phyloP scores from a whole-genome alignment of 257 asterid species.

The Salvia miltiorrhiza region DNA sequence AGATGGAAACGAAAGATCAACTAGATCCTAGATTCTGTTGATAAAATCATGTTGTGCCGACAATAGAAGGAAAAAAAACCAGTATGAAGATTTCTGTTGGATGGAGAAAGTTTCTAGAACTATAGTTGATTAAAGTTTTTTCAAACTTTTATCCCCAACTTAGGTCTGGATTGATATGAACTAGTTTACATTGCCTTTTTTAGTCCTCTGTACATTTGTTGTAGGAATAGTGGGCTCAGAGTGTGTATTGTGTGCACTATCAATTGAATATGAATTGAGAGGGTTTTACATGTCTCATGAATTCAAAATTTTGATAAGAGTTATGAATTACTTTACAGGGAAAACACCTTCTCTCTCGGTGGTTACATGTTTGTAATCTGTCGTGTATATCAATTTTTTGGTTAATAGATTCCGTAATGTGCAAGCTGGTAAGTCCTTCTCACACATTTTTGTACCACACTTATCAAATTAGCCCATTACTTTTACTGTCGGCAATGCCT shows the following conservation, averaged over 20 bases:
- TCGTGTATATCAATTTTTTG: background rate
- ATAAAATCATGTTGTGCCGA: background rate
- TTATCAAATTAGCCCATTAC: too few species aligned
- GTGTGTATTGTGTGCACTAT: constrained; percentile 28
- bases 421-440: too few species aligned
- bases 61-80: background rate
- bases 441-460: too few species aligned
- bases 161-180: constrained; percentile 30
- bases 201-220: constrained; percentile 34
- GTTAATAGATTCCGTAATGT: too few species aligned
- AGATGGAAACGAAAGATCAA: constrained; percentile 64
- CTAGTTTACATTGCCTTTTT: constrained; percentile 22
- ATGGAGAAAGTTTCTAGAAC: constrained; percentile 26
- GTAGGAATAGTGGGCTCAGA: constrained; percentile 39
- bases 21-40: constrained; percentile 38
- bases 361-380: background rate
- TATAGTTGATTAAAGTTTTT: constrained; percentile 19
- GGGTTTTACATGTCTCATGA: constrained; percentile 25
- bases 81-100: constrained; percentile 19
- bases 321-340: constrained; percentile 6
- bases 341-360: background rate
- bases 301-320: constrained; percentile 18
- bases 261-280: constrained; percentile 25
- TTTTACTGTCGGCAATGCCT: too few species aligned
- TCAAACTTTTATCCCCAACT: constrained; percentile 6